Base-by-base conservation (phyloP, 1,139 yeast genomes). In the Scheffersomyces stambukii region DNA sequence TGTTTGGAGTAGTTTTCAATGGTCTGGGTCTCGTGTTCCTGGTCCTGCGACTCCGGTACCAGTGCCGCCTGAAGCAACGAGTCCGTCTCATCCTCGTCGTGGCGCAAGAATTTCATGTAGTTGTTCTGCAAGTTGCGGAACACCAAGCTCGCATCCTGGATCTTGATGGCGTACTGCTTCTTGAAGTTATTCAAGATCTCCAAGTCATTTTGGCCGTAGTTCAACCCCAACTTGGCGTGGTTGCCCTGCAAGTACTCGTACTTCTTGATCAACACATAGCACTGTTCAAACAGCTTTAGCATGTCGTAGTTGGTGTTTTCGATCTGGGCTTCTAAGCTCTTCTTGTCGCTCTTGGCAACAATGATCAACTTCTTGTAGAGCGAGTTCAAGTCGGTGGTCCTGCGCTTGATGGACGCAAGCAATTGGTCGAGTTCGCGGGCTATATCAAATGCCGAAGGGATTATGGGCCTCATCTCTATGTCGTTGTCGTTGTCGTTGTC, bases 91-190 rank as follows among this genome's bases (percentile, higher is more conserved):
- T 73, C 77, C 31, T 81, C 89, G 46, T 81, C 91, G 41, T 81
- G 80, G 40, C 78, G 70, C 33, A 82, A 57, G 43, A 79, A 77
- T 46, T 84, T 82, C 48, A 93, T 77, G 49, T 91, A 93, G 44
- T 82, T 80, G 45, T 89, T 85, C 53, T 91, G 99, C 46, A 89
- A 63, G 46, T 85, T 84, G 31, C 98, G 64, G 57, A 89, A 91
- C 29, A 70, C 69, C 16, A 89, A 73, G 24, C 94, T 81, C 27
- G 75, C 63, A 26, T 77, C 80, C 52, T 91, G 97, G 22, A 93
- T 81, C 50, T 81, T 80, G 23, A 81, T 65, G 3, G 98, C 98
- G 54, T 89, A 77, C 26, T 78, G 79, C 45, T 85, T 82, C 54
- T 85, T 83, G 60, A 85, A 76, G 54, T 89, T 91, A 29, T 75